Base-by-base conservation (phyloP, 2,329 filamentous ascomycete species). In the Diaporthe sp. region DNA sequence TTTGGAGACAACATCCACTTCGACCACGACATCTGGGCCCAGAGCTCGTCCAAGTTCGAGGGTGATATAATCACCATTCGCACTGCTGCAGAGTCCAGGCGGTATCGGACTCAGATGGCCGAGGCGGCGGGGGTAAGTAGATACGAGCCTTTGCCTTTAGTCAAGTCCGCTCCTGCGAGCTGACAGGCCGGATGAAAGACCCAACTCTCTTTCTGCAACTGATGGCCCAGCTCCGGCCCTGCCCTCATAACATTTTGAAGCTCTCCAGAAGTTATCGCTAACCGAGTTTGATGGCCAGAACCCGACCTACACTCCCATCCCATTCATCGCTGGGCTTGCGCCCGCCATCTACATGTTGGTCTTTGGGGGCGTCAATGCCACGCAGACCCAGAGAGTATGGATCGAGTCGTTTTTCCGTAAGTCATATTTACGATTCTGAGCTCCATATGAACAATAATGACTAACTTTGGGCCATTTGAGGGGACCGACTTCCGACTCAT, bases 41-140 rank as follows among this genome's bases (percentile, higher is more conserved):
- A 76, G 37, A 75, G 60, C n/a, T 75, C 74, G 13, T 71, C 67
- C n/a, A 55, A 73, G 42, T 47, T 77, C 31, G 25, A 39, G 53
- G 77, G 77, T 28, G 72, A 77, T 10, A 79, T 77, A 47, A 76
- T 80, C n/a, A 79, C 79, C 4, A 73, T 80, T 7, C 78, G 78
- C 61, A 71, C 51, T 49, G 78, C 78, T 1, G 78, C 78, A 3
- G 71, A 75, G 37, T 63, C 55, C 15, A 47, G 55, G 28, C 20
- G 25, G 3, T 63, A 72, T 34, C 71, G 71, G 17, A 60, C 55
- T 6, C 25, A 28, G 8, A 49, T 37, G 42, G 70, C 53, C 1
- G 12, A n/a, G 22, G 55, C 39, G 4, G 15, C 31, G 28, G 44
- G 44, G 17, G 70, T 72, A 20, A 28, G 70, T 72, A 34, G 22